Conservation (phyloP, 129 eudicot genomes). For the Saposhnikovia divaricata region DNA sequence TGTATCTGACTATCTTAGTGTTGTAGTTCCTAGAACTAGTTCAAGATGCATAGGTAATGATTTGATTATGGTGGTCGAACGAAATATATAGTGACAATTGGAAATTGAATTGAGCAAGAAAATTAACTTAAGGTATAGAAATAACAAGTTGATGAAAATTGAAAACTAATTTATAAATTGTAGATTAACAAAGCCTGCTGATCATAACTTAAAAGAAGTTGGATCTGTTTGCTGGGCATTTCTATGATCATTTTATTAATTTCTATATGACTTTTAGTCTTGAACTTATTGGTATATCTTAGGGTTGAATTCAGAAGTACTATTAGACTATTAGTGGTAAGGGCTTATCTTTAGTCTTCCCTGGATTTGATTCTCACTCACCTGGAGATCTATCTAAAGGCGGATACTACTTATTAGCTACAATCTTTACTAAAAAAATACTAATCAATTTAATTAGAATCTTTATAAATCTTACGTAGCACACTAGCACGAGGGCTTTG, state of each 20-base stretch:
- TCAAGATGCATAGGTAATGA: neutral
- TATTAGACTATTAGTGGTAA: neutral
- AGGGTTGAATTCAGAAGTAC: neutral
- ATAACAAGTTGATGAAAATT: neutral
- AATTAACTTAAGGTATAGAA: neutral
- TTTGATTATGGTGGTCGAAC: neutral
- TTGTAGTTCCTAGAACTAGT: neutral
- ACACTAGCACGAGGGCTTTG: neutral
- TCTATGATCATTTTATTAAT: neutral
- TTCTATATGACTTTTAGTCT: neutral
- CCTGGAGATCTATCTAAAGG: no score
- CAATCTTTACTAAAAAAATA: no score
- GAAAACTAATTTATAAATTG: neutral
- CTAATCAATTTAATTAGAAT: neutral
- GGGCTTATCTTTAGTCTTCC: no score
- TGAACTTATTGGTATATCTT: neutral
- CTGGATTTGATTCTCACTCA: no score
- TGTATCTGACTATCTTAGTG: neutral
- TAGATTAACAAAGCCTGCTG: neutral
- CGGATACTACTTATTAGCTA: no score
- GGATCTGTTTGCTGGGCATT: neutral
- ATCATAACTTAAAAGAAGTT: neutral
- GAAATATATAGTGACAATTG: neutral
- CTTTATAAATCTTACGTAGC: neutral
- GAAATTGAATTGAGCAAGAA: neutral